These are phyloP conservation scores for Rhynchospora tenuis DNA, from an alignment of 176 grass and related monocot genomes.

Conservation along the genomic window DNA sequence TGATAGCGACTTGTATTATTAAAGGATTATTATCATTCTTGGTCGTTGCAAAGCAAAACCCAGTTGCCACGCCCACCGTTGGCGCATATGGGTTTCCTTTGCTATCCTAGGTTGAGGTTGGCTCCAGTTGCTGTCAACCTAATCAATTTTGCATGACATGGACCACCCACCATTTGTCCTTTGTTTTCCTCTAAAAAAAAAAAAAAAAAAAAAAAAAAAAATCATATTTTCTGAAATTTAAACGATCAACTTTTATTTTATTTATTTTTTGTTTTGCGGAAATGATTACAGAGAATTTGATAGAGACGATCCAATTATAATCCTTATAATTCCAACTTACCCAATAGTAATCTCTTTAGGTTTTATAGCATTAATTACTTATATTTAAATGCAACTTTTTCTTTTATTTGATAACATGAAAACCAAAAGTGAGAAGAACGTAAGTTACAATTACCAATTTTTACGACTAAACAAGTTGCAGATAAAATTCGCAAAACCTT, in stretches of 20 bases:
- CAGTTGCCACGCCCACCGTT: slow-evolving; percentile 30
- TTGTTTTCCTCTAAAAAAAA: neutral
- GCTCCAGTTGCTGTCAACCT: neutral
- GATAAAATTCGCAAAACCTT: no score
- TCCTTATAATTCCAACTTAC: no score
- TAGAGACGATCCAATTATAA: no score
- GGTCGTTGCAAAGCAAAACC: neutral
- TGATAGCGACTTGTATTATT: neutral
- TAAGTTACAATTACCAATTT: no score
- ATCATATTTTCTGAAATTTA: neutral
- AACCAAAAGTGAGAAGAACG: no score
- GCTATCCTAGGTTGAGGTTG: neutral
- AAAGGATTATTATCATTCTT: neutral
- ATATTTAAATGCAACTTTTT: no score
- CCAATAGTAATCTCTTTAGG: no score
- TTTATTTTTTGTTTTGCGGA: neutral
- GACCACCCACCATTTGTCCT: neutral
- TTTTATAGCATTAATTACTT: no score
- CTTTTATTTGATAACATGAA: no score
- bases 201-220: no score
- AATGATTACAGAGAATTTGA: no score
- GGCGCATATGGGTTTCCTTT: neutral
- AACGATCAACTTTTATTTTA: neutral
- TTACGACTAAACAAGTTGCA: no score
- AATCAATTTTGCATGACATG: neutral